These are phyloP conservation scores for Casuarina equisetifolia DNA, from an alignment of 306 rosid genomes.

Conservation along the genomic window DNA sequence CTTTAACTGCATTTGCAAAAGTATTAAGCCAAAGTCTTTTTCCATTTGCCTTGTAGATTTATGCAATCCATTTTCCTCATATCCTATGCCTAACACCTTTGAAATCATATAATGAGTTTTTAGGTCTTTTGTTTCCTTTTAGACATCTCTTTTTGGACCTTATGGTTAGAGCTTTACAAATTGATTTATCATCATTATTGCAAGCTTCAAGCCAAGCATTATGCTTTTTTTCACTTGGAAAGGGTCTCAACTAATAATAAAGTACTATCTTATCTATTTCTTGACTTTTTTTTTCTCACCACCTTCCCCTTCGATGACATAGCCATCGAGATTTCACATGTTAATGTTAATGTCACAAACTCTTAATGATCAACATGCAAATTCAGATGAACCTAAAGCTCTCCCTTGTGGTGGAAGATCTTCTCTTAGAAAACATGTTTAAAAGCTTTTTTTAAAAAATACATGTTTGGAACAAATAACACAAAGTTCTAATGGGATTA, in stretches of 20 bases:
- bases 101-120: conserved; percentile 62
- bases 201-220: conserved; percentile 38
- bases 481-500: too few relatives aligned
- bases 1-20: conserved; percentile 61
- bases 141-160: conserved; percentile 98
- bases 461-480: too few relatives aligned
- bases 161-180: conserved; percentile 56
- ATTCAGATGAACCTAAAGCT: too few relatives aligned
- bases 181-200: conserved; percentile 31
- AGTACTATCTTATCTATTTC: conserved; percentile 54
- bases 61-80: conserved; percentile 98
- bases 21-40: conserved; percentile 83
- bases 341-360: too few relatives aligned
- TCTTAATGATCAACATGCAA: too few relatives aligned
- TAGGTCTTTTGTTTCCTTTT: conserved; percentile 97
- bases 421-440: too few relatives aligned
- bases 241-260: conserved; percentile 62
- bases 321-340: too few relatives aligned
- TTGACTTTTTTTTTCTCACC: conserved; percentile 60
- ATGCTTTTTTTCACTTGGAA: conserved; percentile 63
- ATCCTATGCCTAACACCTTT: conserved; percentile 96
- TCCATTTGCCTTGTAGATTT: conserved; percentile 76
- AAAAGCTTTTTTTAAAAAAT: too few relatives aligned
- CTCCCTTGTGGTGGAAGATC: too few relatives aligned
- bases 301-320: too few relatives aligned